phyloP scores from a whole-genome alignment of 768 basidiomycete genomes.

The Mrakia frigida region DNA sequence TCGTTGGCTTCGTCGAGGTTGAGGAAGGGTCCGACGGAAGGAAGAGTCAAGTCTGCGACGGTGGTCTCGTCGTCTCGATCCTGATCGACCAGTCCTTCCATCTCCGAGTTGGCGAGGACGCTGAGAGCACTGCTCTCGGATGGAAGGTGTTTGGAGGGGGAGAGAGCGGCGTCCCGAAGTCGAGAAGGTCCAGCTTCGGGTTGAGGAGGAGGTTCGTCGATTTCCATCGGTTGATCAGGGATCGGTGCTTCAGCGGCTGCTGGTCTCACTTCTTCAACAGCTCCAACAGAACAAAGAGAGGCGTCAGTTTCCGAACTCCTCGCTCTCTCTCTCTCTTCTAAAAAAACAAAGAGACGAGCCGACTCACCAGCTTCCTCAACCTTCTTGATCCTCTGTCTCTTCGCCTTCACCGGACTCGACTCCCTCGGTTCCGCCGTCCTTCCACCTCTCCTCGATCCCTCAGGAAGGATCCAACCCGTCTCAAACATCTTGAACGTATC shows the following conservation, averaged over 20 bases:
- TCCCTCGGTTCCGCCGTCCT: constrained; percentile 38
- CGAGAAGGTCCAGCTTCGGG: background rate
- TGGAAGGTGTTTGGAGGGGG: background rate
- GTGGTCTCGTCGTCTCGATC: background rate
- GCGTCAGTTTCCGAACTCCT: background rate
- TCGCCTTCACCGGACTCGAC: constrained; percentile 48
- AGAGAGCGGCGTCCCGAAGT: background rate
- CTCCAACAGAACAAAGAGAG: too few species aligned
- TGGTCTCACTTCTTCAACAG: background rate
- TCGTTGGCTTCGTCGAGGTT: background rate
- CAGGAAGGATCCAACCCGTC: constrained; percentile 77
- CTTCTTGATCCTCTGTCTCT: background rate
- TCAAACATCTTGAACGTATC: constrained; percentile 78
- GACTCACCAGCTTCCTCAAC: constrained; percentile 29
- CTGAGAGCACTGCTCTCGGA: background rate
- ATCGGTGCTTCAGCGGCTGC: background rate
- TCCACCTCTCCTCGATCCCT: constrained; percentile 63
- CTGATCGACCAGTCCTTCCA: background rate
- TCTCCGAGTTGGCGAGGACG: background rate
- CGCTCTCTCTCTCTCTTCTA: constrained; percentile 33
- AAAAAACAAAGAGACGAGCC: constrained; percentile 23
- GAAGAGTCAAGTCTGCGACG: background rate
- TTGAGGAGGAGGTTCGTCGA: background rate
- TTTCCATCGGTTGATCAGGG: background rate
- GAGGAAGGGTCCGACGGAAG: background rate